These are phyloP conservation scores for Neostapfia colusana DNA, from an alignment of 176 grass and related monocot species.

Conservation along the genomic window DNA sequence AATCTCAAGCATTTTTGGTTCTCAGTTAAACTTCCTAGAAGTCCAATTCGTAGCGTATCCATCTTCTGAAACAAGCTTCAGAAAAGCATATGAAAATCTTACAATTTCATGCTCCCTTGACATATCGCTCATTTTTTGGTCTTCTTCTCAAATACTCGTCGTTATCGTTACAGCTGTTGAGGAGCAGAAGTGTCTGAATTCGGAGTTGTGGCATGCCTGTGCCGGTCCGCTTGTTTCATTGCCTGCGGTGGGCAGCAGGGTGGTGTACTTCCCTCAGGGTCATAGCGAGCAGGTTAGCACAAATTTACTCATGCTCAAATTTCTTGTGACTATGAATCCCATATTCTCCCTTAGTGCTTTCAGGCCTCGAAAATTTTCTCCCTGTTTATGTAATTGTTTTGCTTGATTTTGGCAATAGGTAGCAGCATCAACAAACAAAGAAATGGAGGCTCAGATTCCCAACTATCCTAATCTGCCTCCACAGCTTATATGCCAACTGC, in stretches of 20 bases:
- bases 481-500: constrained; percentile 93
- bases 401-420: constrained; percentile 54
- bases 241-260: constrained; percentile 78
- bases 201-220: constrained; percentile 99
- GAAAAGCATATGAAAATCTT: not conserved
- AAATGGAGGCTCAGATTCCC: constrained; percentile 92
- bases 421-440: constrained; percentile 94
- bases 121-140: not conserved
- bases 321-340: constrained; percentile 19
- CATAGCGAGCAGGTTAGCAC: constrained; percentile 88
- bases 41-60: constrained; percentile 8
- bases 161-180: constrained; percentile 56
- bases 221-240: constrained; percentile 95
- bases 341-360: constrained; percentile 20
- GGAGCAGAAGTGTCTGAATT: constrained; percentile 86
- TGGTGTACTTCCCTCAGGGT: constrained; percentile 97
- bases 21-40: not conserved
- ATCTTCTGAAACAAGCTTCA: constrained; percentile 21
- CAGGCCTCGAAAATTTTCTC: not conserved
- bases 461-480: constrained; percentile 88
- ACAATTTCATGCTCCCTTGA: not conserved
- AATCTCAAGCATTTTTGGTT: not conserved
- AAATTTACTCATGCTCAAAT: constrained; percentile 10
- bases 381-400: not conserved
- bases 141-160: constrained; percentile 23